Percentiles rank a stretch among this genome's conserved stretches.
Evolutionary conservation across 352 stramenopile species (phyloP).

Genomic region (Globisporangium mamillatum): DNA sequence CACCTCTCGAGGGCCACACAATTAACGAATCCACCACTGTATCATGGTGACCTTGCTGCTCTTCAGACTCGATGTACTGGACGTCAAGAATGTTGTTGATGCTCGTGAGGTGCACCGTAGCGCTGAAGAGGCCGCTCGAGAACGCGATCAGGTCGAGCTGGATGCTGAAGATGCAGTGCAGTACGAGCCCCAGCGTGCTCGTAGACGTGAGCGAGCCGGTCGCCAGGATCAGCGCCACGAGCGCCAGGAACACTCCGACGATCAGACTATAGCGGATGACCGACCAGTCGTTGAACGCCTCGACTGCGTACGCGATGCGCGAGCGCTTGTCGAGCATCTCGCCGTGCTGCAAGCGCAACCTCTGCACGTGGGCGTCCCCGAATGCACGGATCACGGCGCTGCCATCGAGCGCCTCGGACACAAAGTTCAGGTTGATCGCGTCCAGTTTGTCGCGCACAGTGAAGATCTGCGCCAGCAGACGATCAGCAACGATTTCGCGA

Average conservation of each 20-base stretch:
- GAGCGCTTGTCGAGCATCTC: slow-evolving; percentile 34
- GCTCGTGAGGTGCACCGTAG: slow-evolving; percentile 34
- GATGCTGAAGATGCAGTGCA: slow-evolving; percentile 35
- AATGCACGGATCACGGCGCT: slow-evolving; percentile 39
- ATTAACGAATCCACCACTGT: slow-evolving; percentile 4
- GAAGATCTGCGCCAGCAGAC: slow-evolving; percentile 34
- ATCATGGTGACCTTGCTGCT: slow-evolving; percentile 13
- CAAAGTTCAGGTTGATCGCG: slow-evolving; percentile 29
- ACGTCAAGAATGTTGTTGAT: slow-evolving; percentile 43
- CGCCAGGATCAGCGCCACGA: slow-evolving; percentile 30
- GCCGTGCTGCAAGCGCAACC: slow-evolving; percentile 27
- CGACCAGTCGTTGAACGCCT: slow-evolving; percentile 33
- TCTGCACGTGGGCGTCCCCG: slow-evolving; percentile 24
- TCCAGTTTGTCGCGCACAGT: slow-evolving; percentile 28
- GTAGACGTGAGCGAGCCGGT: slow-evolving; percentile 21
- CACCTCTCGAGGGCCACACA: slow-evolving; percentile 68
- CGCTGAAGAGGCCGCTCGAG: slow-evolving; percentile 31
- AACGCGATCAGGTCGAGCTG: slow-evolving; percentile 36
- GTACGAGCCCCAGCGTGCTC: slow-evolving; percentile 29
- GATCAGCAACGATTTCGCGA: slow-evolving; percentile 30
- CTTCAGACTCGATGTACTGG: slow-evolving; percentile 54
- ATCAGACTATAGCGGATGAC: slow-evolving; percentile 34
- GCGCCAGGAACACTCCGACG: slow-evolving; percentile 31
- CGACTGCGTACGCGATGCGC: slow-evolving; percentile 26
- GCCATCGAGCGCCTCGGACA: slow-evolving; percentile 41